Conservation (phyloP, 1,139 yeast genomes). For the Diutina catenulata region DNA sequence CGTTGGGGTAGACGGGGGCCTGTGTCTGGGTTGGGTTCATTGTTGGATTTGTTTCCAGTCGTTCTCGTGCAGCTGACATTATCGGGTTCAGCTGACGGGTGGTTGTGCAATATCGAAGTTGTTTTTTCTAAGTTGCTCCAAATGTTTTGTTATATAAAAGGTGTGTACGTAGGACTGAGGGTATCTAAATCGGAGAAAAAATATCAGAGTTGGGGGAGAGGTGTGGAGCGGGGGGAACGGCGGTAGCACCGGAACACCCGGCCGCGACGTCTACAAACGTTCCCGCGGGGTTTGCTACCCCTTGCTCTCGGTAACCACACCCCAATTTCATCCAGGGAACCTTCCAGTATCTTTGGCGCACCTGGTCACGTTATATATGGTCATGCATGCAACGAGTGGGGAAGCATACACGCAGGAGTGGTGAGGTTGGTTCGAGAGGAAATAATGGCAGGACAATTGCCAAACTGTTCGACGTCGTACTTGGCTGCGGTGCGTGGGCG, state of each 20-base stretch:
- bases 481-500: too few relatives aligned
- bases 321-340: background rate
- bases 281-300: background rate
- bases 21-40: background rate
- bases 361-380: background rate
- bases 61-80: conserved; percentile 4
- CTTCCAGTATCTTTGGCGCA: background rate
- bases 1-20: background rate
- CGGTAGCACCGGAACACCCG: background rate
- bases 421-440: too few relatives aligned
- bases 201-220: background rate
- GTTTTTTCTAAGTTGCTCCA: background rate
- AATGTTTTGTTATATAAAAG: background rate
- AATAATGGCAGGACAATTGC: too few relatives aligned
- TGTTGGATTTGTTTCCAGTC: background rate
- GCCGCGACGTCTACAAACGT: background rate
- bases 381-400: background rate
- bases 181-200: background rate
- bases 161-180: background rate
- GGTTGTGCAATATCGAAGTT: background rate
- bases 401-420: background rate
- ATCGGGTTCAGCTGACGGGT: background rate
- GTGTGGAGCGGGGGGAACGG: background rate
- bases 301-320: too few relatives aligned
- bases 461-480: too few relatives aligned